Evolutionary conservation across 768 basidiomycete genomes (phyloP), one percentile per base, ranked within the genome.

Genomic region (Pluteus cervinus): DNA sequence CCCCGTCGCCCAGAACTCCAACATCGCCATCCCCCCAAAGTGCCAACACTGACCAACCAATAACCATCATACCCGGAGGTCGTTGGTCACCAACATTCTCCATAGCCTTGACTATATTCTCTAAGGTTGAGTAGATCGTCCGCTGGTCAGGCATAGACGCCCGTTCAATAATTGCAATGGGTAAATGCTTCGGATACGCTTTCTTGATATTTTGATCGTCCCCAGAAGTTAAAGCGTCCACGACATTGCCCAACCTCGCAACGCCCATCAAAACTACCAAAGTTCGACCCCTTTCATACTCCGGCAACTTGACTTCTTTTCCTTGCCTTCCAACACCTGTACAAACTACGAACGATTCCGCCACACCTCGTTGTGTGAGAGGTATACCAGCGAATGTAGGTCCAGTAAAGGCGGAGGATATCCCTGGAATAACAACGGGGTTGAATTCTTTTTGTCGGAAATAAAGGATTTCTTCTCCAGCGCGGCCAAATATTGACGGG

Each of bases 141-240:
- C 96, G 66, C 60, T 98, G 96, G 60, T 99, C 96, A 0, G 84
- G 79, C 72, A 88, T 85, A 15, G 86, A 88, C n/a, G 88, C 92
- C 5, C 94, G 76, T 59, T 99, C 96, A 36, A 99, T 79, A 46
- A 98, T 81, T 6, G 92, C 90, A 47, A 98, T 88, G 4, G 96
- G 96, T 12, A 75, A 65, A 50, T 84, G 62, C 0, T 62, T 46
- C 0, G 94, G 96, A 55, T 90, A 99, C 1, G 70, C 68, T 29
- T 51, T 51, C 28, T 40, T 42, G 15, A 28, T 48, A 6, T 33
- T 45, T 20, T 35, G 14, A 5, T 28, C 46, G 2, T 43, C 45
- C 15, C 44, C 47, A 14, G 48, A 46, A 22, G 53, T 47, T 18
- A 97, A 66, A 7, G 82, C 75, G 4, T 73, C 60, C 8, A 96